phyloP scores from a whole-genome alignment of 805 yeast genomes.

The Metschnikowia arizonensis region DNA sequence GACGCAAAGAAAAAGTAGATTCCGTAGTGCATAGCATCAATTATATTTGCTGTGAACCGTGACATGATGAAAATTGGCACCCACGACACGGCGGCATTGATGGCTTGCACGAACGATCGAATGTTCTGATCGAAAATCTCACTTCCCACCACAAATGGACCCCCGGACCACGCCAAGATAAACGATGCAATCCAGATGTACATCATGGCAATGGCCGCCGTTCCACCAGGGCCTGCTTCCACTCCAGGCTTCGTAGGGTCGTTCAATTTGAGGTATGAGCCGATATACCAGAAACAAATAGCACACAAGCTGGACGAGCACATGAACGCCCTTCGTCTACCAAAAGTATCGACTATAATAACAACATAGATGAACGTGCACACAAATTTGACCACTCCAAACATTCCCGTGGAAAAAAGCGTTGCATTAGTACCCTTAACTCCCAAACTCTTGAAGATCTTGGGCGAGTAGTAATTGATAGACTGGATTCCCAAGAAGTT shows the following conservation, averaged over 20 bases:
- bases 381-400: slow-evolving; percentile 37
- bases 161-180: slow-evolving; percentile 39
- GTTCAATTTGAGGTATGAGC: slow-evolving; percentile 32
- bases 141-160: slow-evolving; percentile 38
- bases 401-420: slow-evolving; percentile 38
- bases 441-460: slow-evolving; percentile 33
- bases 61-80: slow-evolving; percentile 38
- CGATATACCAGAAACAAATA: slow-evolving; percentile 39
- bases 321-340: slow-evolving; percentile 36
- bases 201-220: slow-evolving; percentile 39
- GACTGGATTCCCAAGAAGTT: slow-evolving; percentile 40
- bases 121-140: slow-evolving; percentile 40
- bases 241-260: slow-evolving; percentile 32
- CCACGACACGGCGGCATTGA: slow-evolving; percentile 40
- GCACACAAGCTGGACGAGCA: slow-evolving; percentile 31
- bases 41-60: slow-evolving; percentile 32
- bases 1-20: slow-evolving; percentile 36
- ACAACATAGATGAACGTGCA: slow-evolving; percentile 33
- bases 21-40: slow-evolving; percentile 32
- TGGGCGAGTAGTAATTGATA: slow-evolving; percentile 38
- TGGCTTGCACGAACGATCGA: slow-evolving; percentile 38
- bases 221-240: slow-evolving; percentile 37
- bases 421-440: slow-evolving; percentile 36
- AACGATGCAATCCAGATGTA: slow-evolving; percentile 41
- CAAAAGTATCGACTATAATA: slow-evolving; percentile 34